A percentile compares a stretch with the other conserved stretches of the same genome.
These are phyloP conservation scores for Trichocomaceae sp. DNA, from an alignment of 2,329 filamentous ascomycete genomes.

Conservation along the genomic window DNA sequence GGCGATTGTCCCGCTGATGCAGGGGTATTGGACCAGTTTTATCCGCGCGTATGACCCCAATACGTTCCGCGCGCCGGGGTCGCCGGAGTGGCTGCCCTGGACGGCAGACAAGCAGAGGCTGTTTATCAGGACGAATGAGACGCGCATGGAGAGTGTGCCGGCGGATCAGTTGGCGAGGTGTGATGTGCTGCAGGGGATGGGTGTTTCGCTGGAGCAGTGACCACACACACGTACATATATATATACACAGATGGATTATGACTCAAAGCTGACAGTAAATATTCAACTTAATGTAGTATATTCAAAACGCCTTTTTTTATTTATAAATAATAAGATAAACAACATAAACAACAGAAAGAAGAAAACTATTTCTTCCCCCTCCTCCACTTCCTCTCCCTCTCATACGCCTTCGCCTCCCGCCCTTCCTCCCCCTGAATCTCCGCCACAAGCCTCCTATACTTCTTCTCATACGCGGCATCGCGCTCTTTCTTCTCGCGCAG, in stretches of 20 bases:
- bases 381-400: conserved; percentile 71
- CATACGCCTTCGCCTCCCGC: conserved; percentile 77
- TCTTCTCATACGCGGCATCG: conserved; percentile 91
- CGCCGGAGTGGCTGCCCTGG: conserved; percentile 49
- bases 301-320: background rate
- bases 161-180: conserved; percentile 23
- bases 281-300: too few species aligned
- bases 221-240: too few species aligned
- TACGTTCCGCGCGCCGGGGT: conserved; percentile 38
- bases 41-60: conserved; percentile 63
- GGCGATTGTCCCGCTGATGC: conserved; percentile 53
- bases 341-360: background rate
- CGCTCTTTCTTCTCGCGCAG: conserved; percentile 86
- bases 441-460: conserved; percentile 83
- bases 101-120: conserved; percentile 32
- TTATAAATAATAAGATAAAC: too few species aligned
- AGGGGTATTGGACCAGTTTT: conserved; percentile 70
- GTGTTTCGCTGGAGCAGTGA: conserved; percentile 8
- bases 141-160: conserved; percentile 43
- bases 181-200: conserved; percentile 10
- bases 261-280: too few species aligned
- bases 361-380: conserved; percentile 51
- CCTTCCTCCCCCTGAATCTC: conserved; percentile 97
- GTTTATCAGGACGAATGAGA: conserved; percentile 40
- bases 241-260: too few species aligned